Base-by-base conservation (phyloP, 768 basidiomycete genomes). In the Tulasnella sp. region DNA sequence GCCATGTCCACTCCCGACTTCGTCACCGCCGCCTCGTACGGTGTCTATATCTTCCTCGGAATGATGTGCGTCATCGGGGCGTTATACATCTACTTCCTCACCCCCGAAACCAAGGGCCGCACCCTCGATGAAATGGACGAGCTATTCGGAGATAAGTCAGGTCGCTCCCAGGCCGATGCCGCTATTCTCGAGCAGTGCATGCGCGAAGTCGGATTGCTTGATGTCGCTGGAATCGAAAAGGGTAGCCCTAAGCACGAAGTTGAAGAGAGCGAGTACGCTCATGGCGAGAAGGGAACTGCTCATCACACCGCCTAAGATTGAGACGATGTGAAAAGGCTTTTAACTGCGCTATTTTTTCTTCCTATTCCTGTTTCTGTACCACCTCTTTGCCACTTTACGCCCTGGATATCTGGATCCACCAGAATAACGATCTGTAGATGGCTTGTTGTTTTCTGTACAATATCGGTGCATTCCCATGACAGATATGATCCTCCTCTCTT, bases 71-170 rank as follows among this genome's bases (percentile, higher is more conserved):
- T 67, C 22, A 12, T 39, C 29, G 39, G 36, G 3, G 35, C 67
- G 9, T 0, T 22, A 26, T 94, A 90, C 77, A 90, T 91, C 32
- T 91, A 88, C 79, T 79, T 91, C 69, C 86, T 88, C 78, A 86
- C 94, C 65, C 91, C 91, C 29, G 92, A 94, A 82, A 92, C 89
- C 29, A 92, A 87, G 78, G 90, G 90, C 16, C 84, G 92, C 26
- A 86, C 86, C 69, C 79, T 91, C 75, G 90, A 92, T 81, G 88
- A 90, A 83, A 41, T 67, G 39, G 67, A 67, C 39, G 19, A 32
- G 16, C 5, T 67, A 14, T 41, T 39, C 26, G 36, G 42, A 44
- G 40, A 67, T 6, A 41, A 22, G 19, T 59, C 52, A 9, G 52
- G 52, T 22, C 52, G 52, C 9, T 22, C 52, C 5, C 22, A 22